Base-by-base conservation (phyloP, 257 asterid genomes). In the Verbascum thapsus region DNA sequence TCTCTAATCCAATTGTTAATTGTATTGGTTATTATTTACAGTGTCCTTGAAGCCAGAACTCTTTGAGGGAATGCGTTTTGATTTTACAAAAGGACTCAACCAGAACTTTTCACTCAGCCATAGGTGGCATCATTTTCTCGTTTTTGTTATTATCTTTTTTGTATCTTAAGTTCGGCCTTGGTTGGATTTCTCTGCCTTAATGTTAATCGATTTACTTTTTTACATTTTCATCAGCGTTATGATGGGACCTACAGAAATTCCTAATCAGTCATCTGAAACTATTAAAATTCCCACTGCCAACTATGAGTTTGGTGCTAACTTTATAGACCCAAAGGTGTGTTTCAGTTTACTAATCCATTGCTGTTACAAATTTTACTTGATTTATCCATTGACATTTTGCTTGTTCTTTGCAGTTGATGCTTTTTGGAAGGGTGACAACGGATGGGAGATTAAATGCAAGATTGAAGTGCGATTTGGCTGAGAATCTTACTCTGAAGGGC, bases 41-140 rank as follows among this genome's bases (percentile, higher is more conserved):
- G 99, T 88, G 99, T 88, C 99, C 61, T 72, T 94, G 86, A 94
- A 90, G 89, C 98, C 99, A 0, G 99, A 94, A 64, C 86, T 90
- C 43, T 94, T 94, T 73, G 99, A 94, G 85, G 99, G 99, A 53
- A 16, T 94, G 86, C 96, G 98, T 42, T 88, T 94, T 79, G 99
- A 94, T 74, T 94, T 94, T 75, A 82, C 95, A 1, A 90, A 81
- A 81, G 95, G 88, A 69, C 92, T 94, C 68, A 94, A 94, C 70
- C 98, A 78, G 72, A 85, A 77, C 42, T 94, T 94, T 59, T 83
- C 94, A 18, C 92, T 94, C 67, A 90, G 99, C 76, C 99, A 94
- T 76, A 94, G 99, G 99, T 94, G 61, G 41, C 69, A 37, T 62
- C 53, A 10, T n/a, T 48, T 20, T 63, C 70, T 63, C 17, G 66